phyloP scores from a whole-genome alignment of 2,329 filamentous ascomycete species.

The Apiospora kogelbergensis region DNA sequence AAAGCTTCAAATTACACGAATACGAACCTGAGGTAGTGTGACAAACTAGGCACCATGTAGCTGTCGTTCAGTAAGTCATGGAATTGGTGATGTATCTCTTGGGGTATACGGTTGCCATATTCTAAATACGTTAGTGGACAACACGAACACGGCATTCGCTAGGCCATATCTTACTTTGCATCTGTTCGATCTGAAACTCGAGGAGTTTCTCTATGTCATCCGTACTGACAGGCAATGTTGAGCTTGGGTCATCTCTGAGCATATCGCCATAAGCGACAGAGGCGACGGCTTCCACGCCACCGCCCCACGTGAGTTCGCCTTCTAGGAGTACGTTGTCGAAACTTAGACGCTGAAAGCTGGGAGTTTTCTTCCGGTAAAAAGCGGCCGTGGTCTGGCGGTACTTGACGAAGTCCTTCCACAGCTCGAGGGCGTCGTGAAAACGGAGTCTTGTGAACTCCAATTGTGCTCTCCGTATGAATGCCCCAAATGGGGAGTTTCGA shows the following conservation, averaged over 20 bases:
- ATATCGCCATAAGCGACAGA: constrained; percentile 54
- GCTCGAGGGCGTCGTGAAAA: constrained; percentile 73
- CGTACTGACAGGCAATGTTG: constrained; percentile 60
- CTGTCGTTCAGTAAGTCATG: constrained; percentile 67
- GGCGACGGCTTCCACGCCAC: constrained; percentile 45
- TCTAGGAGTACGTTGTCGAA: constrained; percentile 57
- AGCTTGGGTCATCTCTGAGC: constrained; percentile 42
- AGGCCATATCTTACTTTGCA: constrained; percentile 63
- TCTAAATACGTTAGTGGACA: constrained; percentile 41
- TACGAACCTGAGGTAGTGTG: constrained; percentile 70
- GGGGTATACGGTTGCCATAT: constrained; percentile 75
- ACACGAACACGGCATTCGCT: neutral
- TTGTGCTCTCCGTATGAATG: constrained; percentile 73
- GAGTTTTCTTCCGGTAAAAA: constrained; percentile 63
- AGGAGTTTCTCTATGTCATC: constrained; percentile 80
- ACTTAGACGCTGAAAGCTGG: constrained; percentile 55
- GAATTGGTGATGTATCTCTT: constrained; percentile 71
- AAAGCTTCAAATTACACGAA: constrained; percentile 19
- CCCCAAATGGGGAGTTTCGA: constrained; percentile 75
- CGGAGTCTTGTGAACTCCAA: constrained; percentile 79
- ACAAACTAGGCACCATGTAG: constrained; percentile 67
- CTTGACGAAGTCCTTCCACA: constrained; percentile 81
- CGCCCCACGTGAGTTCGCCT: constrained; percentile 51
- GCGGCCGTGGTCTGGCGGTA: constrained; percentile 76
- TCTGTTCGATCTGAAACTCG: constrained; percentile 83